phyloP scores from a whole-genome alignment of 1,284 basidiomycete genomes.

The Schizopora paradoxa region DNA sequence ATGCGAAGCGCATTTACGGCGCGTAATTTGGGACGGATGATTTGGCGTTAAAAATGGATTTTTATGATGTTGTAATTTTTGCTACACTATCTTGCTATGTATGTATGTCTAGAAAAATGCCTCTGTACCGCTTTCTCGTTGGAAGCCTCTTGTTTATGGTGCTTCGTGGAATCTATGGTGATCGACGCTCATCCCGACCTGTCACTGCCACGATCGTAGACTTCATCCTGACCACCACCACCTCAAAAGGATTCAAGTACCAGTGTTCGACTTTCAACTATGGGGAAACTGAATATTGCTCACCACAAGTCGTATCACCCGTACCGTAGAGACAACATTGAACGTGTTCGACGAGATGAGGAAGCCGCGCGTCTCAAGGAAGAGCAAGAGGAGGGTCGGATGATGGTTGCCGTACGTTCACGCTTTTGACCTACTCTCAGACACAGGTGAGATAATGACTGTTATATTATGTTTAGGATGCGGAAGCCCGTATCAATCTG shows the following conservation, averaged over 20 bases:
- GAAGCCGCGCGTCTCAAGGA: conserved; percentile 67
- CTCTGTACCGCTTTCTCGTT: too few species aligned
- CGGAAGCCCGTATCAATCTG: conserved; percentile 69
- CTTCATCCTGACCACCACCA: too few species aligned
- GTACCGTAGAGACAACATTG: conserved; percentile 79
- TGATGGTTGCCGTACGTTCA: conserved; percentile 60
- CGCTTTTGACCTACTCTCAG: neutral
- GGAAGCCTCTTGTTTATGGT: too few species aligned
- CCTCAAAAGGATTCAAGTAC: too few species aligned
- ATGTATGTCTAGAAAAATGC: too few species aligned
- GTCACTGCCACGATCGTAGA: too few species aligned
- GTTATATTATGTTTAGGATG: conserved; percentile 43
- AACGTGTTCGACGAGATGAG: conserved; percentile 73
- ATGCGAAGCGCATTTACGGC: conserved; percentile 62
- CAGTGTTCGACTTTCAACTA: too few species aligned
- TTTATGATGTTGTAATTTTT: neutral
- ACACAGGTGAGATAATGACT: neutral
- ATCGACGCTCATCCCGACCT: too few species aligned
- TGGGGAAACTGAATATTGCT: conserved; percentile 82
- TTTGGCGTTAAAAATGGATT: neutral
- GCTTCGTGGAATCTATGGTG: too few species aligned
- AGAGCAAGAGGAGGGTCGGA: conserved; percentile 60
- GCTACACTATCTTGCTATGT: too few species aligned
- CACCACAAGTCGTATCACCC: conserved; percentile 90
- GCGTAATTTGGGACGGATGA: conserved; percentile 6